Percentiles rank a stretch among this genome's conserved stretches.
These are phyloP conservation scores for Diplosphaera chodatii DNA, from an alignment of 139 green algal species.

Conservation along the genomic window DNA sequence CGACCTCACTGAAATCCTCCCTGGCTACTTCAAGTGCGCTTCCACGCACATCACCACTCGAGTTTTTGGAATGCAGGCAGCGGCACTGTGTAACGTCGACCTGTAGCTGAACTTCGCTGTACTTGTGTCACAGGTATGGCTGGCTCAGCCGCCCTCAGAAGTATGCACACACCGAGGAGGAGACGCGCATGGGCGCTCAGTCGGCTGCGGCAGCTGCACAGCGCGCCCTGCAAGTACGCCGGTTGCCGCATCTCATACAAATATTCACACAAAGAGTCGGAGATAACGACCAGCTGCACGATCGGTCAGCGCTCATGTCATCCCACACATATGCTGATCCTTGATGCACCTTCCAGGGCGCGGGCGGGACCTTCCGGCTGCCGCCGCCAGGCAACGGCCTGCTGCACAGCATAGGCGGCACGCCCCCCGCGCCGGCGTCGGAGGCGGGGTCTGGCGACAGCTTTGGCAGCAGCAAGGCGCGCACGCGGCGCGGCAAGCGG, in stretches of 20 bases:
- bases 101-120: too few species aligned
- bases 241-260: background rate
- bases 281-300: too few species aligned
- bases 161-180: background rate
- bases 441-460: background rate
- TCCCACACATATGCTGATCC: too few species aligned
- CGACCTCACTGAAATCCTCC: background rate
- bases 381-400: background rate
- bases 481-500: constrained; percentile 22
- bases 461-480: background rate
- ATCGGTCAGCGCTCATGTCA: too few species aligned
- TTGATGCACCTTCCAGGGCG: too few species aligned
- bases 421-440: background rate
- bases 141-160: background rate
- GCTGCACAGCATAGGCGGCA: constrained; percentile 5
- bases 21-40: background rate
- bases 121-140: background rate
- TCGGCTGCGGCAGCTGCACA: background rate
- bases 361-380: background rate
- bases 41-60: too few species aligned
- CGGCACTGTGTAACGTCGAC: too few species aligned
- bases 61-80: too few species aligned
- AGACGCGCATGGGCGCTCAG: background rate
- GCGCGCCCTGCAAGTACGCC: background rate
- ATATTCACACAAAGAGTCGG: too few species aligned